Conservation (phyloP, 208 protist species). For the Wallacemonas sp. region DNA sequence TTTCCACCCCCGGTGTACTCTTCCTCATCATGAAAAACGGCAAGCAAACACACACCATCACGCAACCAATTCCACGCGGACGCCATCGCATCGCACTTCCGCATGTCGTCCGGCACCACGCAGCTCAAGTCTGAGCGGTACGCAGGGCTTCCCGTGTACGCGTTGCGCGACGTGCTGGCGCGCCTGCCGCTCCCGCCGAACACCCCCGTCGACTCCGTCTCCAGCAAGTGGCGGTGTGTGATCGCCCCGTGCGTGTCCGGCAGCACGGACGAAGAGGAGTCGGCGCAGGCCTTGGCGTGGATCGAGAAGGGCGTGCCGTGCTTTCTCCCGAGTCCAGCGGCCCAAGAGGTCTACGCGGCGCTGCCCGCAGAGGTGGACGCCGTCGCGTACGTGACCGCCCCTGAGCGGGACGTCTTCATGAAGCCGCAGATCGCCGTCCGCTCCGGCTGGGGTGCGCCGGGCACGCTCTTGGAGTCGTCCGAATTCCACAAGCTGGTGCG, state of each 20-base stretch:
- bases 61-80: constrained; percentile 7
- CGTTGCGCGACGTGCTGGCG: constrained; percentile 67
- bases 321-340: constrained; percentile 32
- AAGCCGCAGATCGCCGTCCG: constrained; percentile 85
- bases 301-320: constrained; percentile 69
- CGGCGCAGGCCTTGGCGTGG: constrained; percentile 51
- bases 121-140: constrained; percentile 1
- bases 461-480: constrained; percentile 68
- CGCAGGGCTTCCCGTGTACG: constrained; percentile 39
- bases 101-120: constrained; percentile 6
- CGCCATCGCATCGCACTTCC: not conserved
- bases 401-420: constrained; percentile 62
- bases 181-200: constrained; percentile 51
- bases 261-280: constrained; percentile 17
- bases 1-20: too few relatives aligned
- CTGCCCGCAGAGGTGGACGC: constrained; percentile 35
- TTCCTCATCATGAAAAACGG: too few relatives aligned
- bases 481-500: constrained; percentile 74
- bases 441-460: constrained; percentile 77
- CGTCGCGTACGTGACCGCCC: constrained; percentile 53
- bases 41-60: too few relatives aligned
- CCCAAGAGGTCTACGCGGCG: constrained; percentile 30
- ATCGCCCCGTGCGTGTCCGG: constrained; percentile 49
- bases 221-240: constrained; percentile 84
- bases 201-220: constrained; percentile 41